Base-by-base conservation (phyloP, 805 yeast species). In the Torulaspora franciscae region DNA sequence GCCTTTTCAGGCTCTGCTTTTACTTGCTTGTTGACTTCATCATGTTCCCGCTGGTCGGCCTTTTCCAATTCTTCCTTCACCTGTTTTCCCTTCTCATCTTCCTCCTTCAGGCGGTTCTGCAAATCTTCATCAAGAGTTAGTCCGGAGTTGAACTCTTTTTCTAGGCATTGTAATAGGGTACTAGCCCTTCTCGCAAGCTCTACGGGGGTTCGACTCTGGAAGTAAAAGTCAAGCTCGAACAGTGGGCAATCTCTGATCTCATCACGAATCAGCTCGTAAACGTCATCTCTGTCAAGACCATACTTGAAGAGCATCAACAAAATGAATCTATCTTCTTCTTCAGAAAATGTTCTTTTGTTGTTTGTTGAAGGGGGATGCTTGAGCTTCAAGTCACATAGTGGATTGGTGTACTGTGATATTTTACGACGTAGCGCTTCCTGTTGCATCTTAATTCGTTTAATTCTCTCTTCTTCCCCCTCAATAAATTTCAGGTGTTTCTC, bases 301-400 rank as follows among this genome's bases (percentile, higher is more conserved):
- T 77, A 79, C 48, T 83, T 73, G 68, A 85, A 83, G 59, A 88
- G 68, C 70, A 85, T 90, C 11, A 89, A 78, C 46, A 93, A 68
- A 54, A 93, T 67, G 64, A 85, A 93, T 55, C 96, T 73, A 65
- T 93, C 99, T 62, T 93, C 97, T 49, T 85, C 95, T 40, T 86
- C 95, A 25, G 86, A 79, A 65, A 80, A 93, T 2, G 83, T 76
- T 57, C 82, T 79, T 60, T 80, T 78, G 30, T 76, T 70, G 7
- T 84, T 71, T 2, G 84, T 75, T 2, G 80, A 76, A 6, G 93
- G 88, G 3, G 95, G 95, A 50, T 74, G 76, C 51, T 79, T 79
- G 46, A 91, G 73, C 14, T 66, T 73, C 52, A 91, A 69, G 54
- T 91, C 95, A 62, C 83, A 85, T 51, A 91, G 68, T 9, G 99